phyloP scores from a whole-genome alignment of 169 alveolate genomes.

The Cryptosporidium viatorum region DNA sequence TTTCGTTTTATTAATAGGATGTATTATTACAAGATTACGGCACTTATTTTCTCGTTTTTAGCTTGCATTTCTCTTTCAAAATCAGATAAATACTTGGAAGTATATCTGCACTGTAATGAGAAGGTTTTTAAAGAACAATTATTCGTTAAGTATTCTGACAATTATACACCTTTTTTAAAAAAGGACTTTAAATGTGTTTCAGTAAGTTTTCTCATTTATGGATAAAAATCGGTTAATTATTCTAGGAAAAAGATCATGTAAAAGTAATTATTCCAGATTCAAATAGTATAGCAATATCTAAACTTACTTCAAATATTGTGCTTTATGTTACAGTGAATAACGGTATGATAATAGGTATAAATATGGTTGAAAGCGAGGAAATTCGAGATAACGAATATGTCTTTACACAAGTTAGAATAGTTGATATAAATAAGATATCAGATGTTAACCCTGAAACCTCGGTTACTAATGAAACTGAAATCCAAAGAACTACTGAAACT shows the following conservation, averaged over 20 bases:
- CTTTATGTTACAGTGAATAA: background rate
- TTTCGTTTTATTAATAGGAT: background rate
- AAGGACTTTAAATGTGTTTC: background rate
- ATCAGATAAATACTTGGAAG: background rate
- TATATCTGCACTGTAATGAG: slow-evolving; percentile 16
- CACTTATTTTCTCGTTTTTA: background rate
- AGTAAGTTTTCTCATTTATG: slow-evolving; percentile 21
- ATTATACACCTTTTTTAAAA: background rate
- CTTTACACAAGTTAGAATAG: slow-evolving; percentile 1
- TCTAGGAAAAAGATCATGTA: slow-evolving; percentile 28
- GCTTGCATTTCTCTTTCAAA: background rate
- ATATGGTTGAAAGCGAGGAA: background rate
- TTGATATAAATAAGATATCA: background rate
- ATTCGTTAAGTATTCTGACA: background rate
- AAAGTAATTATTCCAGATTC: slow-evolving; percentile 10
- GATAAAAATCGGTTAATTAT: background rate
- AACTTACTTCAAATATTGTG: slow-evolving; percentile 23
- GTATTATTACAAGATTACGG: background rate
- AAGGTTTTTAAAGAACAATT: background rate
- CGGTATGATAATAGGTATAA: slow-evolving; percentile 9
- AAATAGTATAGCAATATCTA: background rate
- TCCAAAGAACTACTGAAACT: background rate
- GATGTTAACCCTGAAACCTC: slow-evolving; percentile 3
- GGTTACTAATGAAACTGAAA: background rate
- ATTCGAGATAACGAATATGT: background rate